Base-by-base conservation (phyloP, 2,329 filamentous ascomycete genomes). In the Zasmidium citrigriseum region DNA sequence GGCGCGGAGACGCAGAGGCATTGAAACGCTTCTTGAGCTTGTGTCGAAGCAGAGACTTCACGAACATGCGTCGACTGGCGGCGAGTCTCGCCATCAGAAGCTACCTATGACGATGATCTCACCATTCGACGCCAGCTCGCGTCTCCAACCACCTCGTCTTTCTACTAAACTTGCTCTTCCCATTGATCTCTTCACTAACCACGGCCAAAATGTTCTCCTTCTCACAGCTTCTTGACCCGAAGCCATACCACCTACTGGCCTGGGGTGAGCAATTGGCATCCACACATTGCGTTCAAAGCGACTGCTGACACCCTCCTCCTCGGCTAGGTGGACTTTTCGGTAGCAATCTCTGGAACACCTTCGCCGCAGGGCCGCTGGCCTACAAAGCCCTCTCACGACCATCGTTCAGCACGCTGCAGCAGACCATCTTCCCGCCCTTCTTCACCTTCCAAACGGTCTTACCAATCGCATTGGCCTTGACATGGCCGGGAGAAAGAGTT, bases 291-390 rank as follows among this genome's bases (percentile, higher is more conserved):
- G n/a, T n/a, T n/a, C n/a, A n/a, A n/a, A n/a, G n/a, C n/a, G n/a
- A n/a, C n/a, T n/a, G n/a, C n/a, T n/a, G n/a, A n/a, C n/a, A n/a
- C n/a, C n/a, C n/a, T n/a, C n/a, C n/a, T n/a, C n/a, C n/a, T n/a
- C n/a, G n/a, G n/a, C n/a, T n/a, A n/a, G n/a, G n/a, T n/a, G n/a
- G n/a, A n/a, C 84, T 98, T 51, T 81, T 98, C 14, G 95, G 95
- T 64, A 88, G 89, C 24, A 89, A 91, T 41, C 83, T 96, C 74
- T 98, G 92, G 77, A 91, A 98, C 74, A 89, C 89, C 55, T 97
- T 96, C 76, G 78, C 88, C 59, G 80, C 78, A 52, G 86, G 91
- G 58, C 85, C 91, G 53, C 80, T 93, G 55, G 87, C 91, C 68
- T 96, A 89, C 81, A 87, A 83, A 70, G 83, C 85, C 11, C 86